Evolutionary conservation across 1,139 yeast genomes (phyloP), one percentile per base, ranked within the genome.

Genomic region (Lodderomyces theae): DNA sequence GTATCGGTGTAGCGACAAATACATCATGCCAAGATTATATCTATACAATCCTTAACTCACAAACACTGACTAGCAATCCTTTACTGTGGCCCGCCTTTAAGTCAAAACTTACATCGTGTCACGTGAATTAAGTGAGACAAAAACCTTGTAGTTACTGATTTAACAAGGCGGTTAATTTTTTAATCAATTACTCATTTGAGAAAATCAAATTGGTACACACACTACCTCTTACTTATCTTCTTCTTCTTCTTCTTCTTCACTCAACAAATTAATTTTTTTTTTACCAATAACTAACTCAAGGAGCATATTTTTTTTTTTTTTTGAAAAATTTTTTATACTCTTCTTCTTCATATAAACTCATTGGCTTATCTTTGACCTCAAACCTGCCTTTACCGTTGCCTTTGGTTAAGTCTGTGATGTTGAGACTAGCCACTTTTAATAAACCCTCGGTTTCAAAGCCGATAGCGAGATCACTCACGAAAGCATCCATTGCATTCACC

Each of bases 121-220:
- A n/a, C n/a, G n/a, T n/a, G n/a, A n/a, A n/a, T n/a, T n/a, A n/a
- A n/a, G n/a, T n/a, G n/a, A n/a, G n/a, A n/a, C n/a, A n/a, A n/a
- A n/a, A n/a, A n/a, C n/a, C n/a, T n/a, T n/a, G n/a, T n/a, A n/a
- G n/a, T n/a, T n/a, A n/a, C 64, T 56, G 74, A 68, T 68, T 60
- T 58, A 48, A 53, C 48, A 67, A 70, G 72, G 73, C 74, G 74
- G 70, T 28, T 28, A 28, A 28, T 9, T 8, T 3, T 6, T 8
- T 15, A 28, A 5, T 5, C 19, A 16, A 28, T 64, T 34, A 34
- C 37, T 34, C 37, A 34, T 34, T 34, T 34, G 13, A 24, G 29
- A 34, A 19, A 19, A 15, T 8, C 6, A 8, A n/a, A 15, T 28
- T 28, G 31, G 31, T 28, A 8, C 4, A 7, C 15, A 16, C 31